phyloP scores from a whole-genome alignment of 768 basidiomycete species.

The Mycena leptocephala region DNA sequence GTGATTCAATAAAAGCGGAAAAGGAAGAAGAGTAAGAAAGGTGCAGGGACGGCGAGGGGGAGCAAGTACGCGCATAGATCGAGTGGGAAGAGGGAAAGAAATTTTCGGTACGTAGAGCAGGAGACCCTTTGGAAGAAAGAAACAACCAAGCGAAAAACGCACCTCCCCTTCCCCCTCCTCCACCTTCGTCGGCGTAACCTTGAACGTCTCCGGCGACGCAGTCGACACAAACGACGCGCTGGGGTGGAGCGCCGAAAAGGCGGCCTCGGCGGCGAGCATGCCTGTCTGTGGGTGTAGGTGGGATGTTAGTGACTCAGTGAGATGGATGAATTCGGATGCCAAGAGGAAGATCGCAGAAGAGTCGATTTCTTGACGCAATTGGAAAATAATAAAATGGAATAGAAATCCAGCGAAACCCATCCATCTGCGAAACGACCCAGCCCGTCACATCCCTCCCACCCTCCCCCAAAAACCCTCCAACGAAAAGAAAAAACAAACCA shows the following conservation, averaged over 20 bases:
- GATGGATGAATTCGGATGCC: not conserved
- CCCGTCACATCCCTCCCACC: too few species aligned
- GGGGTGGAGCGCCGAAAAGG: slow-evolving; percentile 73
- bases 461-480: too few species aligned
- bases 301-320: not conserved
- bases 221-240: slow-evolving; percentile 14
- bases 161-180: not conserved
- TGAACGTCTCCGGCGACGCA: slow-evolving; percentile 22
- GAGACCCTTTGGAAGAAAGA: not conserved
- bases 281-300: slow-evolving; percentile 79
- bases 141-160: not conserved
- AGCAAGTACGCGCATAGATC: too few species aligned
- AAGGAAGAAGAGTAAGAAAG: slow-evolving; percentile 11
- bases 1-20: too few species aligned
- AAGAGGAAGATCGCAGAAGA: not conserved
- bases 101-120: too few species aligned
- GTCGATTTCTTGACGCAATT: too few species aligned
- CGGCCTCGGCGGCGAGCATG: slow-evolving; percentile 95
- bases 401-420: too few species aligned
- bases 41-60: not conserved
- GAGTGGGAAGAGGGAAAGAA: too few species aligned
- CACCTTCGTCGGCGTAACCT: not conserved
- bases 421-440: too few species aligned
- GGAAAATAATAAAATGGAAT: too few species aligned
- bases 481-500: not conserved